Evolutionary conservation across 192 early-diverging fungal genomes (phyloP), one percentile per base, ranked within the genome.

Genomic region (Coemansia guatemalensis): DNA sequence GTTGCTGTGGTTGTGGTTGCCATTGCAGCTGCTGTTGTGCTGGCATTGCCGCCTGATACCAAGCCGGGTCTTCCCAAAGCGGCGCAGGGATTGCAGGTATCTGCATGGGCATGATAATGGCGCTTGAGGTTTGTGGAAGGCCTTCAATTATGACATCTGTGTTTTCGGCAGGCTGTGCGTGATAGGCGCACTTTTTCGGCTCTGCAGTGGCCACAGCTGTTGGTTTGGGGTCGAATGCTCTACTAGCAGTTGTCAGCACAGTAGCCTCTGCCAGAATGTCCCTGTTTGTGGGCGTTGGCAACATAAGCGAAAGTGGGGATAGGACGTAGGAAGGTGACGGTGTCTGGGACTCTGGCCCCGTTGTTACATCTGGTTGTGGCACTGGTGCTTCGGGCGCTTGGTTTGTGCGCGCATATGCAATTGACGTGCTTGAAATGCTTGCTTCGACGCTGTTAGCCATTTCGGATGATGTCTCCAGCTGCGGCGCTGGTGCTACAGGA

Each of bases 131-230:
- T 14, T 48, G 23, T 21, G 58, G 47, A 4, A 60, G 47, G 17
- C 58, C 58, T 11, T 60, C 33, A 14, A 60, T 27, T 48, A 60
- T 60, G 17, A 60, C 58, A 26, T n/a, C 47, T 5, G 58, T 22
- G 27, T 47, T 48, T 24, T 33, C 39, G 4, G 35, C 25, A 18
- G 56, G 9, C 12, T 60, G 58, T 1, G 47, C 47, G 44, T 48
- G 5, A 26, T 60, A 24, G 14, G 23, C 21, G 25, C 58, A 60
- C 25, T 60, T 60, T 22, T 21, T 8, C 47, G 44, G 48, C 48
- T 18, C 22, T 22, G 48, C 48, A 18, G 8, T 49, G 48, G 53
- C 17, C 3, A 4, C 4, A 11, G 4, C 30, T 18, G n/a, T 29
- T 9, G 53, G 24, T 14, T 11, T 14, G 58, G 20, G 3, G 8